Evolutionary conservation across 2,329 filamentous ascomycete genomes (phyloP).

Genomic region (Neonectria sp.): DNA sequence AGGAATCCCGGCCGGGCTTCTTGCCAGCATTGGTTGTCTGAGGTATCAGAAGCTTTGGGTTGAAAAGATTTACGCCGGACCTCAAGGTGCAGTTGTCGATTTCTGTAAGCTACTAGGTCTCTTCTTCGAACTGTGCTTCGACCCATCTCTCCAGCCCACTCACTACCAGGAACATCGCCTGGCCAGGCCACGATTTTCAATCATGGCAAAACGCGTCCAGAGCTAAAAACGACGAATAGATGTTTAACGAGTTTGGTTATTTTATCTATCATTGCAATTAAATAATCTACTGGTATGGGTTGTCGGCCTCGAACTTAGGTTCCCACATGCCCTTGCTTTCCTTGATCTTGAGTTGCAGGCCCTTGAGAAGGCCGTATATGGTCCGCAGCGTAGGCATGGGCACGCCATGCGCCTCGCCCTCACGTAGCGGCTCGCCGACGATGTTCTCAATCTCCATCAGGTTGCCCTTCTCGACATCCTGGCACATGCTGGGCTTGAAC

Average conservation of each 20-base stretch:
- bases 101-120: no score
- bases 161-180: no score
- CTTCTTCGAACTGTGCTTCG: no score
- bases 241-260: not conserved
- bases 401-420: conserved; percentile 61
- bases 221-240: not conserved
- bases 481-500: conserved; percentile 68
- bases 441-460: conserved; percentile 65
- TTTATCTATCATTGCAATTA: not conserved
- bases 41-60: no score
- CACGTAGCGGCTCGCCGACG: conserved; percentile 66
- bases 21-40: no score
- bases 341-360: conserved; percentile 64
- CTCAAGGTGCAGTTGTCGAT: no score
- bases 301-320: conserved; percentile 40
- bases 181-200: no score
- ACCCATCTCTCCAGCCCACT: no score
- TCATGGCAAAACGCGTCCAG: no score
- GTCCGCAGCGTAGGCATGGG: conserved; percentile 63
- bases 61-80: no score
- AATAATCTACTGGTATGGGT: conserved; percentile 40
- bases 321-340: conserved; percentile 56
- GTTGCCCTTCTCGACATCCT: conserved; percentile 63
- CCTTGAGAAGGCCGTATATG: conserved; percentile 64
- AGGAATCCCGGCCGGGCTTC: no score